Base-by-base conservation (phyloP, 2,329 filamentous ascomycete species). In the Pseudogymnoascus sp. region DNA sequence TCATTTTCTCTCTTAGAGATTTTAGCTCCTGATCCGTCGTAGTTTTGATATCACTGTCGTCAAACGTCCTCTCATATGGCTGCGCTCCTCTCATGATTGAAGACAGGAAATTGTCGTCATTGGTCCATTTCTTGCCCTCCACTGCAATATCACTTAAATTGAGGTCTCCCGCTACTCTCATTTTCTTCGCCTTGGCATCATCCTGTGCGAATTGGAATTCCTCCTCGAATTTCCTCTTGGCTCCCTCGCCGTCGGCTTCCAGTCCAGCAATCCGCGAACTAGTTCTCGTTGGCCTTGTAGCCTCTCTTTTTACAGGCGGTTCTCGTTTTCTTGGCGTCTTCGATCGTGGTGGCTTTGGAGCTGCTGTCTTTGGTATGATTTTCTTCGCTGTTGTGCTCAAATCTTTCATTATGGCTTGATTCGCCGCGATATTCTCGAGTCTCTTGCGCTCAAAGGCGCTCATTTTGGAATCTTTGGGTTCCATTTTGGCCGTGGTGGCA, bases 401-500 rank as follows among this genome's bases (percentile, higher is more conserved):
- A 65, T 92, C 89, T 65, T 90, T 90, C 0, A 97, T 77, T 0
- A 96, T 81, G 73, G 88, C 90, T 75, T 93, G 89, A 70, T 96
- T 95, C 63, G 90, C 87, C 0, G 88, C 90, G 43, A 96, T 96
- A 69, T 96, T 96, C 66, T 92, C 91, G 14, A 91, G 84, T 0
- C 93, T 84, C 69, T 90, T 87, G 71, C 88, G 87, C 80, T 96
- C 93, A 76, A 96, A 97, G 41, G 92, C 90, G 76, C 90, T 96
- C 70, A 96, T 79, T 37, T 83, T 83, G 31, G 78, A 74, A 71
- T 82, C 72, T 13, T 75, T 75, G 43, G 80, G 67, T 39, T 72
- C 71, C 5, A 68, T 77, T 1, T 78, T 73, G 1, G 81, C 75
- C 82, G 86, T 85, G 36, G 39, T 21, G n/a, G 11, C 23, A 14